Evolutionary conservation across 2,329 filamentous ascomycete genomes (phyloP), one percentile per base, ranked within the genome.

Genomic region (Sporothrix pseudoabietina): DNA sequence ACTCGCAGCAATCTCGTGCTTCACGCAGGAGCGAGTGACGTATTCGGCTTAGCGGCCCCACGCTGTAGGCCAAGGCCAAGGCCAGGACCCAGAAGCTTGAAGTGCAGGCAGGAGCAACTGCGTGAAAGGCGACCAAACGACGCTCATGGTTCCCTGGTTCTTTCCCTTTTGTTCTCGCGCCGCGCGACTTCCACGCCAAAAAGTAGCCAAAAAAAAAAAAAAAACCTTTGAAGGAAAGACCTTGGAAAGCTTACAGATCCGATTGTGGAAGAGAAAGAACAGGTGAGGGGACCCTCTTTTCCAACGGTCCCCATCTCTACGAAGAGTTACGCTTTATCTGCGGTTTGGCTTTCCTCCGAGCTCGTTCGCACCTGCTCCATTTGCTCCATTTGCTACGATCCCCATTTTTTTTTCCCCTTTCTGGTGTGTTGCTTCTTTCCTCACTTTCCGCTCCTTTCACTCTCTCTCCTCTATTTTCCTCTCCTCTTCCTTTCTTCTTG

Each of bases 321-420:
- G 35, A 35, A 35, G 35, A 5, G 35, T 35, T 5, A 32, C 16
- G 12, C 32, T 55, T 41, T 69, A 69, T 54, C 47, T 54, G 66
- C 66, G 63, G 63, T 52, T 52, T 69, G 26, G 30, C 30, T 47
- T 54, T 47, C 22, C 69, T 59, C 69, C 54, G 69, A 71, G 68
- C 68, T 70, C 68, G 52, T 70, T 55, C 49, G 68, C n/a, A 44
- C 35, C 52, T 57, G n/a, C 69, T 41, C 22, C 32, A n/a, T 70
- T 70, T 71, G 35, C 68, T 41, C 14, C 30, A 16, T 61, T 39
- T 57, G 54, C 54, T 8, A 35, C 65, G 65, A 52, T 68, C 44
- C 63, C 47, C 47, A 35, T 54, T 69, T 69, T 69, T 54, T 16
- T 26, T 69, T 63, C n/a, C n/a, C n/a, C 57, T 61, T 61, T 69